A percentile compares a stretch with the other conserved stretches of the same genome.
phyloP scores from a whole-genome alignment of 768 basidiomycete species.

The Chalciporus pseudorubinellus region DNA sequence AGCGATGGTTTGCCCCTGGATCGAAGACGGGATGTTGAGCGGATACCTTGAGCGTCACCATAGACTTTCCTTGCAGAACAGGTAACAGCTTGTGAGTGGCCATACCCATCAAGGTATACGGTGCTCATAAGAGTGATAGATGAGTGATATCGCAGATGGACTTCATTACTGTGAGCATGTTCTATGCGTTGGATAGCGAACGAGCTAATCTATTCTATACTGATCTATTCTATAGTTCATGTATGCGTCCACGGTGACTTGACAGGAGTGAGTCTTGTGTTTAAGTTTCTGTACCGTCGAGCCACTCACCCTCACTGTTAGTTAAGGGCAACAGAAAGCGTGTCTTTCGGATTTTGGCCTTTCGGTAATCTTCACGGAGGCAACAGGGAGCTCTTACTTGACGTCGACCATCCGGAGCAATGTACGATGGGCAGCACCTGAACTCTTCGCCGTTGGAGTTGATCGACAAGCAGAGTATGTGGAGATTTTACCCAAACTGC shows the following conservation, averaged over 20 bases:
- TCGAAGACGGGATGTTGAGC: constrained; percentile 29
- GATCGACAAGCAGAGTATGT: constrained; percentile 22
- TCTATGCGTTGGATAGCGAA: neutral
- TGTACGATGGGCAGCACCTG: constrained; percentile 47
- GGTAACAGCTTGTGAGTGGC: constrained; percentile 18
- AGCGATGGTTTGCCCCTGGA: constrained; percentile 36
- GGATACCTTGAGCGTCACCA: constrained; percentile 20
- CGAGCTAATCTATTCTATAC: neutral
- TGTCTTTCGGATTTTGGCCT: constrained; percentile 39
- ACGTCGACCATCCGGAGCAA: constrained; percentile 41
- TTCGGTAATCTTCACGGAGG: constrained; percentile 28
- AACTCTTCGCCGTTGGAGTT: constrained; percentile 34
- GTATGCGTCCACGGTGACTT: constrained; percentile 43
- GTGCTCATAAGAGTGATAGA: constrained; percentile 7
- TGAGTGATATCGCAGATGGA: constrained; percentile 20
- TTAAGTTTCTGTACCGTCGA: neutral
- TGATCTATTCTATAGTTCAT: constrained; percentile 5
- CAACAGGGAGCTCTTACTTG: constrained; percentile 20
- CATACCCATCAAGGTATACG: neutral
- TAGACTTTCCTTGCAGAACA: constrained; percentile 1
- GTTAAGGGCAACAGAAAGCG: constrained; percentile 30
- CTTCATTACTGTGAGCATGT: constrained; percentile 20
- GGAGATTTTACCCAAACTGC: constrained; percentile 3
- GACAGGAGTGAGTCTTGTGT: constrained; percentile 35
- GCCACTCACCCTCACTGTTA: constrained; percentile 6